Evolutionary conservation across 2,329 filamentous ascomycete genomes (phyloP), one percentile per base, ranked within the genome.

Genomic region (Nakataea oryzae): DNA sequence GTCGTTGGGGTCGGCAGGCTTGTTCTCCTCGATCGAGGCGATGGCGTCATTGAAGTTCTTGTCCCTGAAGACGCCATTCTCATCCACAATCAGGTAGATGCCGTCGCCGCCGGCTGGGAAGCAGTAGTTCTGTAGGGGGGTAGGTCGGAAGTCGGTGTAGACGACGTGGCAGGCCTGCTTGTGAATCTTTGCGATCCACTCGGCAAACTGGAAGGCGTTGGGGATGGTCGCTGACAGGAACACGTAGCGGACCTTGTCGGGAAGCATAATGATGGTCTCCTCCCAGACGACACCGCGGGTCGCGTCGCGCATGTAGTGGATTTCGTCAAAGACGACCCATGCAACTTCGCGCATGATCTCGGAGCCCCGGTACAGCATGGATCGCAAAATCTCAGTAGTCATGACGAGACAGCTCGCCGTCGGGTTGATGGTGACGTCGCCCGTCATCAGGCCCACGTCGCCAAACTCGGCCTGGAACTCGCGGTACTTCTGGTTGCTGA

Each of bases 341-440:
- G 90, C 93, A 1, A 99, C 96, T 78, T 99, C 95, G 67, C 95
- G 91, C 93, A 99, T 99, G 67, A 99, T 97, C 78, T 99, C 95
- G 0, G 95, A 97, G 64, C 95, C 95, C 68, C 95, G 86, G 75
- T 99, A 99, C 76, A 99, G 74, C 95, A 99, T 99, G 24, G 93
- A 97, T 59, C 95, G 89, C 72, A 99, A 76, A 91, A 99, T 99
- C 79, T 99, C 95, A 0, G 95, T 99, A 0, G 95, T 99, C 95
- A 99, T 99, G 70, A 99, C 95, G 63, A 99, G 80, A 74, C 95
- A 99, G 64, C 93, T 97, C 17, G 95, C 95, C 3, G 95, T 97
- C 4, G 96, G 96, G 74, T 99, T 99, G 76, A 99, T 99, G 28
- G 95, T 99, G 66, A 97, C 93, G 83, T 99, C 95, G 71, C 95